Evolutionary conservation across 495 filamentous ascomycete genomes (phyloP), one percentile per base, ranked within the genome.

Genomic region (Neurospora sp.): DNA sequence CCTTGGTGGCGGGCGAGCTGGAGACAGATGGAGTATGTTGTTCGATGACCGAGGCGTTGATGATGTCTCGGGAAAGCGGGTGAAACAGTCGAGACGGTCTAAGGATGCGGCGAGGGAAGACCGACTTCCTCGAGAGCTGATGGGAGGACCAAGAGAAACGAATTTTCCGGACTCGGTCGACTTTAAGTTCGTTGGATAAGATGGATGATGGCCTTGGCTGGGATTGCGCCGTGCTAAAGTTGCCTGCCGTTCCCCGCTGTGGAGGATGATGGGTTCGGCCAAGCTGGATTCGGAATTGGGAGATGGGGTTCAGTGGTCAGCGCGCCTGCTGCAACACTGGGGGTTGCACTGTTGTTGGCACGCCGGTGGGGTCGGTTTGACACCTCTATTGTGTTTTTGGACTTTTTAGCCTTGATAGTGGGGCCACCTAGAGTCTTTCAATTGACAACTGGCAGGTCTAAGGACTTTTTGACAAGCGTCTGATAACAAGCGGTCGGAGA

Each of bases 1-100:
- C 71, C 71, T 71, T 73, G 70, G 61, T 40, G 74, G 72, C 74
- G 72, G 71, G 71, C 73, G 68, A 72, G 70, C 68, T 65, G 53
- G 27, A 65, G 12, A 65, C 27, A 65, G 53, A 65, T 35, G 14
- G 31, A 35, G 53, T 65, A 14, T 65, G 6, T 35, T 35, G 16
- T 61, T 61, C 22, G 27, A 65, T 65, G 27, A 16, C 53, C 53
- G 14, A 18, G 53, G 27, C 27, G 53, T 65, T 65, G 53, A 10
- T 37, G 27, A 18, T 35, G 14, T 65, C 53, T 65, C 53, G 53
- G 53, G 22, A 35, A 35, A 35, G 53, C 53, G 27, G 53, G 27
- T 65, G 27, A 35, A 18, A 65, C 53, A 37, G 53, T 14, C 7
- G 1, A 61, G 18, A 35, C 53, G 53, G 27, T 35, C 53, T 18